Conservation (phyloP, 208 protist genomes). For the Novymonas esmeraldas region DNA sequence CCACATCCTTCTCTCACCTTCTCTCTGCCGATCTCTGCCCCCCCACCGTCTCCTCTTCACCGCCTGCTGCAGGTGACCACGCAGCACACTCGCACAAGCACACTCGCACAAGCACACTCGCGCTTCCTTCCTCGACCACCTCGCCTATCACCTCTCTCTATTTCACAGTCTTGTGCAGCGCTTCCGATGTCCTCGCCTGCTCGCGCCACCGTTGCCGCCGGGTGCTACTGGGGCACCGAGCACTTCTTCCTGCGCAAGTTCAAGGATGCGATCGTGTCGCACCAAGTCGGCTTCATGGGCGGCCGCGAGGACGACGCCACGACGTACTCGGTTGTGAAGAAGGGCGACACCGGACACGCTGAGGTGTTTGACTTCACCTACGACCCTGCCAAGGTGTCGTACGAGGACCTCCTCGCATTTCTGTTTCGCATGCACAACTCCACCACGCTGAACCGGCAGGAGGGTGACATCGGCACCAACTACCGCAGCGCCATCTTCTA, state of each 20-base stretch:
- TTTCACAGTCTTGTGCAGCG: background rate
- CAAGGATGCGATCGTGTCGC: conserved; percentile 67
- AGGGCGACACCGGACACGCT: conserved; percentile 92
- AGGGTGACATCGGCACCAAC: conserved; percentile 92
- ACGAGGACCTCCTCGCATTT: conserved; percentile 84
- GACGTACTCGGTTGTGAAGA: conserved; percentile 93
- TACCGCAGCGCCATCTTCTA: conserved; percentile 95
- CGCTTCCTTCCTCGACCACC: background rate
- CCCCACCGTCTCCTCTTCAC: no score
- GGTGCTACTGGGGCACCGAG: conserved; percentile 95
- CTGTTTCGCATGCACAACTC: conserved; percentile 97
- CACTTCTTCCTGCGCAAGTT: conserved; percentile 90
- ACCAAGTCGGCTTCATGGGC: conserved; percentile 92
- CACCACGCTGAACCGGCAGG: conserved; percentile 92
- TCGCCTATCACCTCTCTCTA: background rate
- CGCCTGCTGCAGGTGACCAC: no score
- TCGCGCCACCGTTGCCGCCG: conserved; percentile 86
- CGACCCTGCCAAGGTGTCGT: conserved; percentile 83
- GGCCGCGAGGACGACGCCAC: conserved; percentile 41
- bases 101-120: background rate
- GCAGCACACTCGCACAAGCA: background rate
- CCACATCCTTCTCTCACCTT: background rate
- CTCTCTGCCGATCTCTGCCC: conserved; percentile 23
- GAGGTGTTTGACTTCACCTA: conserved; percentile 94
- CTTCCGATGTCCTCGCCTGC: conserved; percentile 22